Percentiles rank a stretch among this genome's conserved stretches.
Conservation (phyloP, 495 filamentous ascomycete genomes). For the Cladorrhinum samala region DNA sequence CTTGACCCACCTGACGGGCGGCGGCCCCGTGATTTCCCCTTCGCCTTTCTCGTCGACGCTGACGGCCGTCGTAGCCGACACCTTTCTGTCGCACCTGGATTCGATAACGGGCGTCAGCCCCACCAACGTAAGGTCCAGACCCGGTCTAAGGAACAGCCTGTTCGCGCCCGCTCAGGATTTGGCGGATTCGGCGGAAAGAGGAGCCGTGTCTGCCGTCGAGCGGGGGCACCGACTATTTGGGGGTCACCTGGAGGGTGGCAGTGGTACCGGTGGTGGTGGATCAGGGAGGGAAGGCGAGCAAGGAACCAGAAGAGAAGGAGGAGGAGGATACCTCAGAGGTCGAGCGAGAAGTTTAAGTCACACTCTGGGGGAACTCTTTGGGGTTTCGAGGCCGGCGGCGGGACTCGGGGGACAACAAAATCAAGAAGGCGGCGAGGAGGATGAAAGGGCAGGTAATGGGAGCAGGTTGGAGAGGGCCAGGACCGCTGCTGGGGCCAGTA, state of each 20-base stretch:
- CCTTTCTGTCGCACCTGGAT: constrained; percentile 33
- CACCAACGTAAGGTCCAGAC: constrained; percentile 19
- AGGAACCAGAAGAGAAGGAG: not conserved
- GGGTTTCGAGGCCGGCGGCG: no score
- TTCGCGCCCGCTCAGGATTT: constrained; percentile 35
- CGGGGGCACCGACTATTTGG: not conserved
- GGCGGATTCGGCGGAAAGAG: constrained; percentile 7
- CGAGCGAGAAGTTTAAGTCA: constrained; percentile 46
- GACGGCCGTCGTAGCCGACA: constrained; percentile 40
- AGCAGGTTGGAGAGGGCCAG: no score
- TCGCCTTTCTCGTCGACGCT: constrained; percentile 44
- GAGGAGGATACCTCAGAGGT: constrained; percentile 20
- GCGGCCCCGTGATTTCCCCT: constrained; percentile 37
- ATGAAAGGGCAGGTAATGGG: no score
- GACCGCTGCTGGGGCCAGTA: no score
- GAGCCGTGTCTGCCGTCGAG: constrained; percentile 1
- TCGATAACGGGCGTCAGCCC: not conserved
- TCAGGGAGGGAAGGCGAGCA: not conserved
- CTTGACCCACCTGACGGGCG: constrained; percentile 20
- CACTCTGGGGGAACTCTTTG: constrained; percentile 42
- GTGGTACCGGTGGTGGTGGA: constrained; percentile 2
- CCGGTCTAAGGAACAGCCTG: constrained; percentile 35
- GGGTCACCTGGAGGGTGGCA: not conserved
- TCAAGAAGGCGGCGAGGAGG: no score
- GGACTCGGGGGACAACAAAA: no score